Evolutionary conservation across 306 rosid genomes (phyloP), one percentile per base, ranked within the genome.

Genomic region (Senna siamea): DNA sequence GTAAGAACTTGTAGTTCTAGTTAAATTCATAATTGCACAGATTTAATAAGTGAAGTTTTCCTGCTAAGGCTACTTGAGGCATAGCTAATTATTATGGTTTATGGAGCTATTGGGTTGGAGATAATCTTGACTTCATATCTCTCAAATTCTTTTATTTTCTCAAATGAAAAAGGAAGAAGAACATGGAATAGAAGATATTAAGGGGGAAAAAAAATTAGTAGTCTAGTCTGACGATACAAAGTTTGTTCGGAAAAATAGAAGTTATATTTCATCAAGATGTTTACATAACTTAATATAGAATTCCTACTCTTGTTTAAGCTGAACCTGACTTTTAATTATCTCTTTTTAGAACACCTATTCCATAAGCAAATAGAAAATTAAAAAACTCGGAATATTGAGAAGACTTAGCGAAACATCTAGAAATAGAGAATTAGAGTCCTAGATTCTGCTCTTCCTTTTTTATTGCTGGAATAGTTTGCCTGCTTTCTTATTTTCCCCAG

Each of bases 1-100:
- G 99, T 95, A 90, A 73, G 81, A 61, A 9, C 18, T 19, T 68
- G 12, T 66, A 43, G 48, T 66, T 63, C 60, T 35, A 78, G 66
- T 44, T 69, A 47, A 67, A 76, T 48, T 30, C 30, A 20, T 55
- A 30, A 14, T 48, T 52, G 46, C n/a, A 20, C 43, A 5, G 0
- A 14, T 30, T 55, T 55, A 11, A 5, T 58, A 43, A 48, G 32
- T 69, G 12, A 56, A 38, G 62, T 54, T 52, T 84, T 40, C 34
- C 22, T 61, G 58, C 22, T 48, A 18, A 48, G 48, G 58, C 43
- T 58, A 35, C 62, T 61, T 47, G 64, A 23, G 67, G 30, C 23
- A 35, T 58, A 52, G 59, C 81, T 56, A 20, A 72, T n/a, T n/a
- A n/a, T n/a, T n/a, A n/a, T 5, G 30, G 41, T 20, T 59, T 59